Evolutionary conservation across 305 asterid species (phyloP).

Genomic region (Rubia tinctorum): DNA sequence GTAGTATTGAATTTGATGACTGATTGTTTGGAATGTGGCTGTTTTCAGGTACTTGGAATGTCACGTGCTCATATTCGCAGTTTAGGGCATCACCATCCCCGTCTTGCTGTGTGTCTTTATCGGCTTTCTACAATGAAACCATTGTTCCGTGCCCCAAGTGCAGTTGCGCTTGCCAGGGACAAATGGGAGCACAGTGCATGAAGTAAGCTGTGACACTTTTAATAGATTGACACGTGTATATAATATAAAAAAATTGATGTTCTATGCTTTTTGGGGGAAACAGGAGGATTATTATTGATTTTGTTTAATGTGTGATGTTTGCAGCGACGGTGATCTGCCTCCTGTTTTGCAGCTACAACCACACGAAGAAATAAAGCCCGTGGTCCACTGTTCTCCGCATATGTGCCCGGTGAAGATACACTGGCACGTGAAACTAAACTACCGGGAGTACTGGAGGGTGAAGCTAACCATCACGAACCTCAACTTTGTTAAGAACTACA

Average conservation of each 20-base stretch:
- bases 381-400: constrained; percentile 48
- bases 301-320: not conserved
- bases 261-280: too few relatives aligned
- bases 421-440: constrained; percentile 77
- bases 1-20: not conserved
- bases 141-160: constrained; percentile 66
- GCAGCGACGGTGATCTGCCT: constrained; percentile 44
- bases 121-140: constrained; percentile 62
- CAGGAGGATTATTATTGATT: not conserved
- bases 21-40: not conserved
- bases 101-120: constrained; percentile 69
- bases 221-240: too few relatives aligned
- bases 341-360: constrained; percentile 38
- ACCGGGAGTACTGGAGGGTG: constrained; percentile 73
- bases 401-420: constrained; percentile 87
- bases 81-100: constrained; percentile 54
- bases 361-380: constrained; percentile 37
- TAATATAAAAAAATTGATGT: not conserved
- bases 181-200: constrained; percentile 36
- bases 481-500: constrained; percentile 53
- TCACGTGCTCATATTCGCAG: constrained; percentile 72
- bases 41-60: constrained; percentile 62
- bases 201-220: constrained; percentile 32
- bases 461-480: constrained; percentile 60
- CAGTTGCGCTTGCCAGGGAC: constrained; percentile 66